These are phyloP conservation scores for Spirogloea muscicola DNA, from an alignment of 139 green algal species.

Conservation along the genomic window DNA sequence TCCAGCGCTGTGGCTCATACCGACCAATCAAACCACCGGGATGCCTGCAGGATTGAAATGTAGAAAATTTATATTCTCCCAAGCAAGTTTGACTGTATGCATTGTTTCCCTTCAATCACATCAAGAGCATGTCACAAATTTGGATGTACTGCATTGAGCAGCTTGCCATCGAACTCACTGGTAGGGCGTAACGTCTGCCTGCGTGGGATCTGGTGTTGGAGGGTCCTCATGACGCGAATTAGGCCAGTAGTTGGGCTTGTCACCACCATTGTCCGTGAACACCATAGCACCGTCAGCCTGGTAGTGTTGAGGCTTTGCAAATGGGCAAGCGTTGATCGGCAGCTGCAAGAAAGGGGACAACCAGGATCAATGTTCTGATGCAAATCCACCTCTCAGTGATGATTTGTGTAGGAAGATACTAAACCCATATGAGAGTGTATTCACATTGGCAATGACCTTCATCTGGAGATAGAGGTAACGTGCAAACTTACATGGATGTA, in stretches of 20 bases:
- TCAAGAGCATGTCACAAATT: too few species aligned
- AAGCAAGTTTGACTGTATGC: too few species aligned
- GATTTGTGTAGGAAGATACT: too few species aligned
- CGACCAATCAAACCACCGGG: constrained; percentile 1
- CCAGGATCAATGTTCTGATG: too few species aligned
- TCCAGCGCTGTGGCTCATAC: constrained; percentile 2
- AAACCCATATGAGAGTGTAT: too few species aligned
- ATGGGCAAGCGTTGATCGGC: constrained; percentile 9
- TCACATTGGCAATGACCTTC: too few species aligned
- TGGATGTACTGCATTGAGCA: too few species aligned
- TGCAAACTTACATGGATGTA: background rate
- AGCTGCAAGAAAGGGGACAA: constrained; percentile 12
- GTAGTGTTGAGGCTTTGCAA: background rate
- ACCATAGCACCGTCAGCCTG: constrained; percentile 14
- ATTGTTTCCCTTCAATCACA: too few species aligned
- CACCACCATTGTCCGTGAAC: constrained; percentile 2
- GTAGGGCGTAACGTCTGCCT: constrained; percentile 8
- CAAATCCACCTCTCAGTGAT: too few species aligned
- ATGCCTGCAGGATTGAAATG: constrained; percentile 2
- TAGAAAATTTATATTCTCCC: too few species aligned
- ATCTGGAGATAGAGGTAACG: too few species aligned
- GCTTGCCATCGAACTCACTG: background rate
- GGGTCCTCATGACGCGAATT: background rate
- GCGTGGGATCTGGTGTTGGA: background rate
- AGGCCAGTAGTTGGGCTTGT: constrained; percentile 1